Evolutionary conservation across 169 alveolate species (phyloP).

Genomic region (Babesia gibsoni): DNA sequence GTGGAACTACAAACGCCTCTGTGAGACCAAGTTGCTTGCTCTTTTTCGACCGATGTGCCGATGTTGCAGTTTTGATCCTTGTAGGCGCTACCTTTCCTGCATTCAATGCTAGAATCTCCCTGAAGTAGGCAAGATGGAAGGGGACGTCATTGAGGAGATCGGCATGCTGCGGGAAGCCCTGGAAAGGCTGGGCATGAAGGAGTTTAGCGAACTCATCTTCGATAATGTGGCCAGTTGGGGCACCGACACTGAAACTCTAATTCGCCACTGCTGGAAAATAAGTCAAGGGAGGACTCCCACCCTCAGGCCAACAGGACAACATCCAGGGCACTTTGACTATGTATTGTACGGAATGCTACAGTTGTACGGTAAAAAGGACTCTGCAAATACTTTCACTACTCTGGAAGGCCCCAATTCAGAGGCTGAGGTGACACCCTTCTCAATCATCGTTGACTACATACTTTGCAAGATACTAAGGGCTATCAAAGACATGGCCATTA

Average conservation of each 20-base stretch:
- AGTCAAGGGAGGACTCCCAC: background rate
- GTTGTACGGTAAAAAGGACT: background rate
- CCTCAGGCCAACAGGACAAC: background rate
- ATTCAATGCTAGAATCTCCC: too few relatives aligned
- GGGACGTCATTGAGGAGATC: background rate
- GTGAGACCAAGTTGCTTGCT: too few relatives aligned
- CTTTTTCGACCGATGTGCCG: too few relatives aligned
- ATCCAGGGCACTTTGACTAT: background rate
- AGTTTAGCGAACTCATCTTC: background rate
- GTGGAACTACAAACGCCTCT: too few relatives aligned
- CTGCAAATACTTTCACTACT: background rate
- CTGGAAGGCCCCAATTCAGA: background rate
- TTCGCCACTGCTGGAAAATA: constrained; percentile 7
- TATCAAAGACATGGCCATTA: background rate
- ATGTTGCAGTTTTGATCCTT: too few relatives aligned
- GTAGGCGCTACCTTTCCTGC: too few relatives aligned
- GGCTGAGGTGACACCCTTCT: constrained; percentile 1
- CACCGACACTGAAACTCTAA: background rate
- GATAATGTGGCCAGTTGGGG: background rate
- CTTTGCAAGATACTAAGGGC: background rate
- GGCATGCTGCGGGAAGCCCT: constrained; percentile 7
- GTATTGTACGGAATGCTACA: background rate
- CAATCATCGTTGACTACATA: background rate
- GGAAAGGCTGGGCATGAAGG: constrained; percentile 1
- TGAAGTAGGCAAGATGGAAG: background rate